phyloP scores from a whole-genome alignment of 2,329 filamentous ascomycete species.

The Cladobotryum protrusum region DNA sequence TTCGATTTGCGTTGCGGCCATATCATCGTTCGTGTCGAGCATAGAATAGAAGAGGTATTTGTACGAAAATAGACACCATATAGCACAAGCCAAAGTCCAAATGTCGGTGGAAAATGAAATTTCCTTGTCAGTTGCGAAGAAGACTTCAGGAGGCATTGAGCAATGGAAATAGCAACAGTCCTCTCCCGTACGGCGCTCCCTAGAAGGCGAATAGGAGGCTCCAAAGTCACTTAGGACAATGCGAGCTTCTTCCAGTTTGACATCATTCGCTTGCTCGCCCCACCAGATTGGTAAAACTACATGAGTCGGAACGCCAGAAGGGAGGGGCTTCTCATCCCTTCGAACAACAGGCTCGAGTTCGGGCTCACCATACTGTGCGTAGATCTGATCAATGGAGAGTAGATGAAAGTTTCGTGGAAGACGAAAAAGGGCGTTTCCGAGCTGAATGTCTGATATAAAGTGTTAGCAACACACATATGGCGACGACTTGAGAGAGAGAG shows the following conservation, averaged over 20 bases:
- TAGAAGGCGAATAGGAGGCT: constrained; percentile 24
- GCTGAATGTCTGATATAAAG: constrained; percentile 22
- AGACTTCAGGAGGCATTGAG: constrained; percentile 28
- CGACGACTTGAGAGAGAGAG: too few species aligned
- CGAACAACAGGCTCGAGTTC: constrained; percentile 17
- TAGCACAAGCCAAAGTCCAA: constrained; percentile 33
- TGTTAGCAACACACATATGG: too few species aligned
- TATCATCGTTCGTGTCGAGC: constrained; percentile 2
- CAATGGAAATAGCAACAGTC: constrained; percentile 25
- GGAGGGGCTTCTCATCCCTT: constrained; percentile 14
- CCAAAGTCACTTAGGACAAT: constrained; percentile 29
- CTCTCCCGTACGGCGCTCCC: constrained; percentile 12
- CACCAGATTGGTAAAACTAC: constrained; percentile 28
- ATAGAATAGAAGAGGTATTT: constrained; percentile 17
- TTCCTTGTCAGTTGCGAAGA: constrained; percentile 28
- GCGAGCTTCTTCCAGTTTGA: constrained; percentile 21
- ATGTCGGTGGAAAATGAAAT: constrained; percentile 32
- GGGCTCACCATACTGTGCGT: constrained; percentile 20
- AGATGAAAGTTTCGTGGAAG: constrained; percentile 16
- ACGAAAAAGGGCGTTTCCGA: constrained; percentile 29
- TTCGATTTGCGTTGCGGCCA: constrained; percentile 14
- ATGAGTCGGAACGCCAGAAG: constrained; percentile 24
- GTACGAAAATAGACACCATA: constrained; percentile 29
- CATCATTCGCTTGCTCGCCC: constrained; percentile 24
- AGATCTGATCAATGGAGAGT: constrained; percentile 19